These are phyloP conservation scores for Akebia trifoliata DNA, from an alignment of 164 flowering plant species.

Conservation along the genomic window DNA sequence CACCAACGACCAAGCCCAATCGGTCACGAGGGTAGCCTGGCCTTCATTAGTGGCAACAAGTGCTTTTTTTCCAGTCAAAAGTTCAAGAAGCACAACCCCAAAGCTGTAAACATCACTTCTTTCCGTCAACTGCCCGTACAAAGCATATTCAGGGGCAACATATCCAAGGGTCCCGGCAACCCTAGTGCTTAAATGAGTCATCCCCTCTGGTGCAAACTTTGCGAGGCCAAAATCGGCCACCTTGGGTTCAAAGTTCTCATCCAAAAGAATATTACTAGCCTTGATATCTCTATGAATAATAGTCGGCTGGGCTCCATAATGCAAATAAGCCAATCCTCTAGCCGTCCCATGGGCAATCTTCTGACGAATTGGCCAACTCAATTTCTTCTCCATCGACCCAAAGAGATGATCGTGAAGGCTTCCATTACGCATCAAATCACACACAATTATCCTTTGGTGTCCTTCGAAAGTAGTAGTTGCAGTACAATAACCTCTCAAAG, in stretches of 20 bases:
- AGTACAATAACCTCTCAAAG: slow-evolving; percentile 41
- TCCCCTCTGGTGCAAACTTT: slow-evolving; percentile 71
- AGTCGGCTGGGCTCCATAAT: slow-evolving; percentile 68
- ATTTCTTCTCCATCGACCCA: slow-evolving; percentile 32
- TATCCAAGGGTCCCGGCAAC: slow-evolving; percentile 97
- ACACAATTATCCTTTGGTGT: slow-evolving; percentile 83
- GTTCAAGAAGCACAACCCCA: slow-evolving; percentile 84
- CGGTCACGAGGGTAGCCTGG: slow-evolving; percentile 46
- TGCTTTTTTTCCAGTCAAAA: slow-evolving; percentile 77
- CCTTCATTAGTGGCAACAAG: slow-evolving; percentile 28
- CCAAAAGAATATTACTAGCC: slow-evolving; percentile 80
- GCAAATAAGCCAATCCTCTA: slow-evolving; percentile 75
- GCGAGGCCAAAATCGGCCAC: slow-evolving; percentile 90
- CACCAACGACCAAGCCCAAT: slow-evolving; percentile 87
- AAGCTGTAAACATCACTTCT: slow-evolving; percentile 83
- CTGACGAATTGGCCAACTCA: slow-evolving; percentile 73
- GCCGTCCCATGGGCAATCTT: slow-evolving; percentile 79
- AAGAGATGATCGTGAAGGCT: slow-evolving; percentile 75
- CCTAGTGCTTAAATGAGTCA: slow-evolving; percentile 82
- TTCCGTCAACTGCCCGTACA: slow-evolving; percentile 83
- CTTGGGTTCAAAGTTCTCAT: slow-evolving; percentile 68
- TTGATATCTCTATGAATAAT: slow-evolving; percentile 85
- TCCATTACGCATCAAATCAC: slow-evolving; percentile 74
- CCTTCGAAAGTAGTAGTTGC: slow-evolving; percentile 46
- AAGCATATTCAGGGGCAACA: slow-evolving; percentile 91